These are phyloP conservation scores for Trichoderma semiorbis DNA, from an alignment of 2,329 filamentous ascomycete species.

Conservation along the genomic window DNA sequence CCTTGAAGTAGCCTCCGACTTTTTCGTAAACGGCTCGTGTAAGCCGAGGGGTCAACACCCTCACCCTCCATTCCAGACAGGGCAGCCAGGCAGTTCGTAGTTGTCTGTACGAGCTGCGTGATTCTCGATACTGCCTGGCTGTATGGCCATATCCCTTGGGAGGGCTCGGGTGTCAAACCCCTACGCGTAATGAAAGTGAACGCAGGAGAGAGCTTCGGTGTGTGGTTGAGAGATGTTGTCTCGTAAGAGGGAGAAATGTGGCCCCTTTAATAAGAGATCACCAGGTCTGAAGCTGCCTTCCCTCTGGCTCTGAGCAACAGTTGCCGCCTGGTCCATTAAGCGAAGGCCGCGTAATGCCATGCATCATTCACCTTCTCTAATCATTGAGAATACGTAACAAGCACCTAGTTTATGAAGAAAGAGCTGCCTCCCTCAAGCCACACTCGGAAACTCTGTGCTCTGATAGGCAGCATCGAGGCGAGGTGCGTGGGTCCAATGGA, in stretches of 20 bases:
- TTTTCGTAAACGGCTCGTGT: constrained; percentile 40
- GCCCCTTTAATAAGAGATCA: background rate
- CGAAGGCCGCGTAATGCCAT: background rate
- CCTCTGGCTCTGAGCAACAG: background rate
- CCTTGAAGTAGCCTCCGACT: constrained; percentile 39
- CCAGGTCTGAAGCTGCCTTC: background rate
- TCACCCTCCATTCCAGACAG: too few species aligned
- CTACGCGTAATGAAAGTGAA: background rate
- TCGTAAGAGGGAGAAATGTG: background rate
- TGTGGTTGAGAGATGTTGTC: background rate
- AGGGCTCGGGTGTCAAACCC: background rate
- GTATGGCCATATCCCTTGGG: background rate
- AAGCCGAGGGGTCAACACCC: too few species aligned
- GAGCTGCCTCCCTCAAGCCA: background rate
- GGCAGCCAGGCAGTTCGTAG: too few species aligned
- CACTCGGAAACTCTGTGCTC: background rate
- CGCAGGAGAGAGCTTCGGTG: background rate
- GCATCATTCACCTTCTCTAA: background rate
- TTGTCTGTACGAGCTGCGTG: too few species aligned
- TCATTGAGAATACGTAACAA: background rate
- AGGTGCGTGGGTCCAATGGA: background rate
- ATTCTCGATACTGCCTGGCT: too few species aligned
- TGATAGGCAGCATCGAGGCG: background rate
- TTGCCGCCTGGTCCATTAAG: background rate
- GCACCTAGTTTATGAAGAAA: background rate